Conservation (phyloP, 805 yeast species). For the Candida coquimbonensis region DNA sequence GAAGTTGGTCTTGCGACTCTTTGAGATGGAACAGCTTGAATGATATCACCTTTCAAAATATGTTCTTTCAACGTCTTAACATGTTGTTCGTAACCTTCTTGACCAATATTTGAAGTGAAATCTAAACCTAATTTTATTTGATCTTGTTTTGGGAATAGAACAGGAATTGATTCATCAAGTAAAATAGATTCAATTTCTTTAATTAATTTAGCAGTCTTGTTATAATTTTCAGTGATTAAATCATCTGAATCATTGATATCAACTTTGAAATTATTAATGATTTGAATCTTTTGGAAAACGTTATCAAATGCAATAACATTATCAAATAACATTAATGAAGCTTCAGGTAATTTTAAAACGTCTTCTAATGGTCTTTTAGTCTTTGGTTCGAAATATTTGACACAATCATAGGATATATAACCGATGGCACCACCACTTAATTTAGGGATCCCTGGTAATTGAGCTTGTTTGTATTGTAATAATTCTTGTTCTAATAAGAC, state of each 20-base stretch:
- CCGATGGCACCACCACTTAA: conserved; percentile 97
- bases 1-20: conserved; percentile 93
- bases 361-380: conserved; percentile 74
- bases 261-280: conserved; percentile 70
- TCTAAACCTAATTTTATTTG: conserved; percentile 60
- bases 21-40: conserved; percentile 98
- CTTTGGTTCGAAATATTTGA: conserved; percentile 92
- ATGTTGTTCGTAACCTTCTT: conserved; percentile 84
- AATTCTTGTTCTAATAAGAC: conserved; percentile 68
- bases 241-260: conserved; percentile 24
- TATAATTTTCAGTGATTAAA: conserved; percentile 39
- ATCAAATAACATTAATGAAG: conserved; percentile 87
- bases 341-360: conserved; percentile 81
- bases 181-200: conserved; percentile 45
- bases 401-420: conserved; percentile 92
- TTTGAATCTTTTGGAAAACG: conserved; percentile 88
- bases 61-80: conserved; percentile 72
- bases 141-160: conserved; percentile 67
- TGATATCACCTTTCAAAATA: conserved; percentile 85
- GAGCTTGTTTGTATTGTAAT: conserved; percentile 56
- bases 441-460: conserved; percentile 74
- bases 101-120: conserved; percentile 86
- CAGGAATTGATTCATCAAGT: conserved; percentile 33
- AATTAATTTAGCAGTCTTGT: conserved; percentile 51
- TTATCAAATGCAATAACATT: conserved; percentile 88